phyloP scores from a whole-genome alignment of 1,139 yeast genomes.

The Yamadazyma songkhlaensis region DNA sequence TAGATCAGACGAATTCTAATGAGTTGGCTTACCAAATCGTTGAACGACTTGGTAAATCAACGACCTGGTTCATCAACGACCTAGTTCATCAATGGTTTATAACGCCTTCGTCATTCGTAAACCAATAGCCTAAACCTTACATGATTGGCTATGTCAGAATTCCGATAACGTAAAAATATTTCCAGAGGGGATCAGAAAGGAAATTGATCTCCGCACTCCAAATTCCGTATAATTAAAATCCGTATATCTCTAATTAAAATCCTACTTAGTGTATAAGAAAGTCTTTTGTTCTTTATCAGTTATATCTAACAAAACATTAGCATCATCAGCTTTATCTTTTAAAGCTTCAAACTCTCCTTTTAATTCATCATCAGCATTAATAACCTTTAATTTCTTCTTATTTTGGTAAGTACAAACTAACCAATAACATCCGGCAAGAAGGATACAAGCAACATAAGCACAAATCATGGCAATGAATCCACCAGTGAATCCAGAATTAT shows the following conservation, averaged over 20 bases:
- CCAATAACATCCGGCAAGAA: slow-evolving; percentile 25
- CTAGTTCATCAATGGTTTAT: too few relatives aligned
- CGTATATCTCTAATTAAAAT: not conserved
- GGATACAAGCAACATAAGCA: slow-evolving; percentile 23
- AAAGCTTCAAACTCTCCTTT: slow-evolving; percentile 11
- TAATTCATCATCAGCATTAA: slow-evolving; percentile 10
- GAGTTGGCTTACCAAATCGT: too few relatives aligned
- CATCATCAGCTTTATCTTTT: slow-evolving; percentile 14
- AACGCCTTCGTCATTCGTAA: too few relatives aligned
- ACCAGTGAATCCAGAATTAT: slow-evolving; percentile 20
- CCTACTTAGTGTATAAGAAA: slow-evolving; percentile 21
- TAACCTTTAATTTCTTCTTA: slow-evolving; percentile 13
- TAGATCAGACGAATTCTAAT: too few relatives aligned
- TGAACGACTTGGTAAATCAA: too few relatives aligned
- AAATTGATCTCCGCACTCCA: too few relatives aligned
- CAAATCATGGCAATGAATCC: slow-evolving; percentile 22
- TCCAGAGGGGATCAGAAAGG: too few relatives aligned
- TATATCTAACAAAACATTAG: slow-evolving; percentile 20
- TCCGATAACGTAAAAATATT: too few relatives aligned
- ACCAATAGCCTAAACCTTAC: too few relatives aligned
- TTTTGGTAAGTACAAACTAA: slow-evolving; percentile 20
- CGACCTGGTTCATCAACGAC: too few relatives aligned
- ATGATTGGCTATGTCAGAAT: too few relatives aligned
- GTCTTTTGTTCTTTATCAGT: slow-evolving; percentile 26
- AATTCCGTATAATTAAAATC: not conserved